Evolutionary conservation across 306 rosid species (phyloP), one percentile per base, ranked within the genome.

Genomic region (Aeschynomene evenia): DNA sequence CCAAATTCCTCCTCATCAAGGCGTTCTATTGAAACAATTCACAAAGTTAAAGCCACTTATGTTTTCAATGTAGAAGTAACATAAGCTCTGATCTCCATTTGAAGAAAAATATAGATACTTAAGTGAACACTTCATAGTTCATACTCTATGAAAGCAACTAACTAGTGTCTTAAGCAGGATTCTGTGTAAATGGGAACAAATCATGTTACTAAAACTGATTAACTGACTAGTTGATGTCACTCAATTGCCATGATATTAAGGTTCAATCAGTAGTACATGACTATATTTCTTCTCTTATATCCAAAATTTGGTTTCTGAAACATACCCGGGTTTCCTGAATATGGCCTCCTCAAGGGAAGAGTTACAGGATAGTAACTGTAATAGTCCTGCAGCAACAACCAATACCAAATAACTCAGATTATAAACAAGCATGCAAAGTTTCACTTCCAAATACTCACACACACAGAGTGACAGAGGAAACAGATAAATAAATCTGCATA

Each of bases 321-420:
- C 78, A 23, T 82, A 90, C 97, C 95, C 78, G 96, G 97, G 80
- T 90, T 79, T 73, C 97, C 95, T 7, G 89, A 82, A 88, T 89
- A 85, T 13, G 92, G 96, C 65, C 79, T 85, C 78, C 97, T 83
- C 81, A 85, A 3, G 62, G 97, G 92, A 81, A 88, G 96, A 69
- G 89, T 76, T 69, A 43, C 43, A 12, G 95, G 98, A 78, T 85
- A 88, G 71, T 84, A 53, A 67, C 83, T 74, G 77, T 81, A 69
- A 13, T 84, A 83, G 82, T 91, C 92, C 97, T 90, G 84, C 54
- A 85, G 56, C 62, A 75, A 34, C 77, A 75, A 80, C 80, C 66
- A 61, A 72, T 59, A 68, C 70, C 9, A 59, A 40, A 53, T 58
- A 58, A 62, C 66, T 59, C 49, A 58, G 50, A 72, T 51, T 24